Evolutionary conservation across 2,329 filamentous ascomycete species (phyloP).

Genomic region (Alternaria incomplexa): DNA sequence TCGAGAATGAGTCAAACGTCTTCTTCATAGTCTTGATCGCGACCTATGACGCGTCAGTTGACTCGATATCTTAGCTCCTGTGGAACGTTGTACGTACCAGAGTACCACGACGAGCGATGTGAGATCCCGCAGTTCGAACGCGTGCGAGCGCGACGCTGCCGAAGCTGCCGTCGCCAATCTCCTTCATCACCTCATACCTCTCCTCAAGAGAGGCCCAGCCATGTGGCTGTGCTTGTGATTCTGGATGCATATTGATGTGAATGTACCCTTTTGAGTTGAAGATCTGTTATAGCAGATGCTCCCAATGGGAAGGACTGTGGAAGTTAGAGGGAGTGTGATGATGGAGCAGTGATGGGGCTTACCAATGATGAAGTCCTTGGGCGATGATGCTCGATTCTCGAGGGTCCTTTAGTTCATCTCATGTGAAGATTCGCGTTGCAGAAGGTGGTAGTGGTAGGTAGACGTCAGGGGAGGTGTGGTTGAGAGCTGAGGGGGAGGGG

Average conservation of each 20-base stretch:
- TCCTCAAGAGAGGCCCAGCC: slow-evolving; percentile 80
- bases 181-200: slow-evolving; percentile 94
- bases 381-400: slow-evolving; percentile 12
- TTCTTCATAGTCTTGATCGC: slow-evolving; percentile 99
- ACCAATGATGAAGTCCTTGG: slow-evolving; percentile 28
- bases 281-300: slow-evolving; percentile 12
- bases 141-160: slow-evolving; percentile 92
- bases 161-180: slow-evolving; percentile 98
- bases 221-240: slow-evolving; percentile 73
- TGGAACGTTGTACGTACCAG: slow-evolving; percentile 69
- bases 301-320: slow-evolving; percentile 18
- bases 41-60: slow-evolving; percentile 65
- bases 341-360: slow-evolving; percentile 6
- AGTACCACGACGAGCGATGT: slow-evolving; percentile 86
- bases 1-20: slow-evolving; percentile 89
- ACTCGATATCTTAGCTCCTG: slow-evolving; percentile 8
- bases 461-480: slow-evolving; percentile 25
- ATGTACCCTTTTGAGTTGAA: slow-evolving; percentile 16
- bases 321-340: slow-evolving; percentile 18
- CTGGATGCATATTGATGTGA: slow-evolving; percentile 71
- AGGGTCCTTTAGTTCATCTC: slow-evolving; percentile 42
- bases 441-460: slow-evolving; percentile 17
- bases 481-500: slow-evolving; percentile 30
- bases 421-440: slow-evolving; percentile 22
- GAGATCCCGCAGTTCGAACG: slow-evolving; percentile 87